Percentiles rank a stretch among this genome's conserved stretches.
Conservation (phyloP, 257 asterid species). For the Parsonsia alboflavescens region DNA sequence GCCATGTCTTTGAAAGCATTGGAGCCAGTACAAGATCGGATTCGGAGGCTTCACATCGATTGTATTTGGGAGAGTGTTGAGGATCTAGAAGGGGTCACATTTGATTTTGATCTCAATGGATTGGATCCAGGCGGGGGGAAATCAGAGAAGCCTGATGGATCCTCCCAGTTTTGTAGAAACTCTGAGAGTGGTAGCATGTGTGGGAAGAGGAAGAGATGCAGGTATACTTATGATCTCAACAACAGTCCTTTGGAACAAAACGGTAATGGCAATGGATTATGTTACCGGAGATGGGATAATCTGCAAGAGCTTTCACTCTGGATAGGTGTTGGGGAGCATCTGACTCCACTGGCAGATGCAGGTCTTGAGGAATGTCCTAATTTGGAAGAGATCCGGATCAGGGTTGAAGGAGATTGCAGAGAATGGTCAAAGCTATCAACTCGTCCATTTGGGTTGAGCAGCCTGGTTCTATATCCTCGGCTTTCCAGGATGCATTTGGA, state of each 20-base stretch:
- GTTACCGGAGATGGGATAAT: slow-evolving; percentile 53
- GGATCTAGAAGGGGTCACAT: slow-evolving; percentile 10
- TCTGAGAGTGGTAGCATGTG: slow-evolving; percentile 22
- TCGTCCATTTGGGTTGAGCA: slow-evolving; percentile 59
- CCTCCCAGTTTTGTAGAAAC: slow-evolving; percentile 11
- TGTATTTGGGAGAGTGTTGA: slow-evolving; percentile 59
- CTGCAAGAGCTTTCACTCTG: slow-evolving; percentile 64
- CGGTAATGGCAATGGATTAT: slow-evolving; percentile 28
- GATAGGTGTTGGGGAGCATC: slow-evolving; percentile 73
- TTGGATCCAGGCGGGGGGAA: slow-evolving; percentile 29
- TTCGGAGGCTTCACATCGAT: slow-evolving; percentile 77
- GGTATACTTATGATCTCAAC: slow-evolving; percentile 35
- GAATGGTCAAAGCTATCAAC: slow-evolving; percentile 42
- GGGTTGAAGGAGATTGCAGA: slow-evolving; percentile 89
- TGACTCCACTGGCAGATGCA: slow-evolving; percentile 49
- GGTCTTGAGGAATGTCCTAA: slow-evolving; percentile 80
- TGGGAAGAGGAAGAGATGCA: slow-evolving; percentile 36
- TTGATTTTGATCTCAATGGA: slow-evolving; percentile 42
- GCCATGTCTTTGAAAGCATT: slow-evolving; percentile 54
- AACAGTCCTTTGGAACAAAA: slow-evolving; percentile 30
- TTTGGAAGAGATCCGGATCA: slow-evolving; percentile 74
- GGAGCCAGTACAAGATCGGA: slow-evolving; percentile 68
- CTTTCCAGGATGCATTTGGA: slow-evolving; percentile 69
- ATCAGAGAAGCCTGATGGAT: slow-evolving; percentile 16
- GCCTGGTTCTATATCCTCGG: slow-evolving; percentile 45